Conservation (phyloP, 2,329 filamentous ascomycete genomes). For the Calonectria leucothoes region DNA sequence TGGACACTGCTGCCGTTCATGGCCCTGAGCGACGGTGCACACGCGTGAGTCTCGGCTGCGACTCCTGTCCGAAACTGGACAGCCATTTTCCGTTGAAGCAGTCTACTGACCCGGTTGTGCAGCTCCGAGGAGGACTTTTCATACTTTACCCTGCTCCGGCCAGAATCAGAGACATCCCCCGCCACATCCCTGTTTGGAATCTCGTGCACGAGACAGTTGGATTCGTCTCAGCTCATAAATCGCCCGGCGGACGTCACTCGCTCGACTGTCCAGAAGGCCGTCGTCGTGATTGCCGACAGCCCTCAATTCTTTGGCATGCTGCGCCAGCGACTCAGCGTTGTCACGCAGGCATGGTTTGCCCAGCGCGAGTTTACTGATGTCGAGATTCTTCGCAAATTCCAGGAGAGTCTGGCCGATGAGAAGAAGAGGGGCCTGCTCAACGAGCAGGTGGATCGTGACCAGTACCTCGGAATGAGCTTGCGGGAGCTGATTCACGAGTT, state of each 20-base stretch:
- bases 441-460: constrained; percentile 81
- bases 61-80: neutral
- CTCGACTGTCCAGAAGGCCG: constrained; percentile 97
- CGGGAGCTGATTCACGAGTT: constrained; percentile 95
- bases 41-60: constrained; percentile 73
- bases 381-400: constrained; percentile 90
- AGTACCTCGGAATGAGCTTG: constrained; percentile 89
- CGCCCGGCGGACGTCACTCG: constrained; percentile 92
- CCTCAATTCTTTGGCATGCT: constrained; percentile 92
- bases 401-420: constrained; percentile 84
- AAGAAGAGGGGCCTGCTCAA: constrained; percentile 67
- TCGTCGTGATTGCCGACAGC: constrained; percentile 93
- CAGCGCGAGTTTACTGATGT: constrained; percentile 92
- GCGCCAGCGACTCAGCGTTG: constrained; percentile 87
- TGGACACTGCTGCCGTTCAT: constrained; percentile 96
- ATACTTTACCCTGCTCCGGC: constrained; percentile 90
- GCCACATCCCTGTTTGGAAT: constrained; percentile 94
- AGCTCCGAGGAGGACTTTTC: constrained; percentile 96
- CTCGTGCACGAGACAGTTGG: constrained; percentile 92
- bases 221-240: constrained; percentile 80
- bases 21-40: constrained; percentile 94
- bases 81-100: neutral
- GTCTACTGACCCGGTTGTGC: constrained; percentile 26
- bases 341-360: constrained; percentile 96
- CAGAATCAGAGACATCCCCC: constrained; percentile 63